Conservation (phyloP, 768 basidiomycete genomes). For the Piloderma croceum region DNA sequence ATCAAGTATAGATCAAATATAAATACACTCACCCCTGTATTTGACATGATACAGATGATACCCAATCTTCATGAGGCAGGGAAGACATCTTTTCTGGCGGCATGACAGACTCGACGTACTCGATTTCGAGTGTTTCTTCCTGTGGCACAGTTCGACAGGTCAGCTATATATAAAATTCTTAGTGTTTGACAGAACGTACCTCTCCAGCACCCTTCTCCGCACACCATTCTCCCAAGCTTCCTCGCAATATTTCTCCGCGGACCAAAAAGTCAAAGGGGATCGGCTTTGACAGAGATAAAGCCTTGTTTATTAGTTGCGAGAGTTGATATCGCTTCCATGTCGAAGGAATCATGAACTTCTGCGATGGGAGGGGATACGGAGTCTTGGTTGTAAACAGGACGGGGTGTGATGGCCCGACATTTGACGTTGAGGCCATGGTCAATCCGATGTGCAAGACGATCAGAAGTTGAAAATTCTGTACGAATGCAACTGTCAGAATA, state of each 20-base stretch:
- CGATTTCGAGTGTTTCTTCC: slow-evolving; percentile 90
- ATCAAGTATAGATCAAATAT: neutral
- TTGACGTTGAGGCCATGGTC: neutral
- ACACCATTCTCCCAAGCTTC: slow-evolving; percentile 71
- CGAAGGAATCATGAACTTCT: slow-evolving; percentile 89
- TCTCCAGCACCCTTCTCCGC: slow-evolving; percentile 63
- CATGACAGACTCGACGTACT: slow-evolving; percentile 86
- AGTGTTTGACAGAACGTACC: slow-evolving; percentile 34
- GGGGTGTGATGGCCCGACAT: slow-evolving; percentile 36
- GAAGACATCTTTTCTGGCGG: slow-evolving; percentile 79
- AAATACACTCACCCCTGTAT: slow-evolving; percentile 41
- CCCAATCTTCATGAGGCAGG: slow-evolving; percentile 90
- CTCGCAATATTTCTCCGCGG: slow-evolving; percentile 71
- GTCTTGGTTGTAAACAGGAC: slow-evolving; percentile 73
- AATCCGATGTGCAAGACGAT: no score
- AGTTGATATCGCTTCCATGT: slow-evolving; percentile 94
- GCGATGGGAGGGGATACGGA: slow-evolving; percentile 68
- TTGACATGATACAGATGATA: slow-evolving; percentile 69
- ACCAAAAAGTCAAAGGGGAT: slow-evolving; percentile 93
- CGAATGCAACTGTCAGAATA: no score
- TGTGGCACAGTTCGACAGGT: slow-evolving; percentile 21
- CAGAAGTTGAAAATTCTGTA: no score
- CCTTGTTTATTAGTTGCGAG: slow-evolving; percentile 95
- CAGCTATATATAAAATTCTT: neutral
- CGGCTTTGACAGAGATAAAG: slow-evolving; percentile 63